Evolutionary conservation across 1,284 basidiomycete genomes (phyloP).

Genomic region (Ceratorhiza oryzae-sativae): DNA sequence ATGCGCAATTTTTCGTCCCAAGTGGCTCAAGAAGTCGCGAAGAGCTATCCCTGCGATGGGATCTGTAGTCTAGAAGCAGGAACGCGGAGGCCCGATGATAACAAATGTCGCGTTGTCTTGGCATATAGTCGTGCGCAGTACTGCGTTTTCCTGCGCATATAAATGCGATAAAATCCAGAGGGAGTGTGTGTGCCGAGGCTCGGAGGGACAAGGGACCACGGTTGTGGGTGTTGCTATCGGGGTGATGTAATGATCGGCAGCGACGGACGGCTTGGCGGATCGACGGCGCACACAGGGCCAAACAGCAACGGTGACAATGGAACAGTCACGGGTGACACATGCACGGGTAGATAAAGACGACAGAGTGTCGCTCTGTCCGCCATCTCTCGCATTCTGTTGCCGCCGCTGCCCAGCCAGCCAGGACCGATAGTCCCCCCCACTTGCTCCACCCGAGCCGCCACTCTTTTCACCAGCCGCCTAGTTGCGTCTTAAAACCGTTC

Average conservation of each 20-base stretch:
- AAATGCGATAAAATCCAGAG: neutral
- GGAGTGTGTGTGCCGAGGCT: no score
- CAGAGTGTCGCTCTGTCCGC: neutral
- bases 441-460: conserved; percentile 19
- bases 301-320: neutral
- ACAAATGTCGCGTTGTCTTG: neutral
- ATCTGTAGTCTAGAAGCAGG: neutral
- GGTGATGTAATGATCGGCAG: neutral
- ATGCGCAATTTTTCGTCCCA: neutral
- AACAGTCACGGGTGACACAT: no score
- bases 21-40: neutral
- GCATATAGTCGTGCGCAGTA: neutral
- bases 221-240: neutral
- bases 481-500: neutral
- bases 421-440: conserved; percentile 11
- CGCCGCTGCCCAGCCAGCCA: conserved; percentile 8
- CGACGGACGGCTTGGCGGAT: conserved; percentile 11
- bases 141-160: neutral
- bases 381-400: conserved; percentile 16
- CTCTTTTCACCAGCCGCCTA: conserved; percentile 18
- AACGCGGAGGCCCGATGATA: neutral
- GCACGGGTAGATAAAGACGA: no score
- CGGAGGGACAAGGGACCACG: no score
- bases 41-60: neutral
- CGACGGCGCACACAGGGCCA: conserved; percentile 8